A percentile compares a stretch with the other conserved stretches of the same genome.
These are phyloP conservation scores for Colletotrichum musae DNA, from an alignment of 2,329 filamentous ascomycete genomes.

Conservation along the genomic window DNA sequence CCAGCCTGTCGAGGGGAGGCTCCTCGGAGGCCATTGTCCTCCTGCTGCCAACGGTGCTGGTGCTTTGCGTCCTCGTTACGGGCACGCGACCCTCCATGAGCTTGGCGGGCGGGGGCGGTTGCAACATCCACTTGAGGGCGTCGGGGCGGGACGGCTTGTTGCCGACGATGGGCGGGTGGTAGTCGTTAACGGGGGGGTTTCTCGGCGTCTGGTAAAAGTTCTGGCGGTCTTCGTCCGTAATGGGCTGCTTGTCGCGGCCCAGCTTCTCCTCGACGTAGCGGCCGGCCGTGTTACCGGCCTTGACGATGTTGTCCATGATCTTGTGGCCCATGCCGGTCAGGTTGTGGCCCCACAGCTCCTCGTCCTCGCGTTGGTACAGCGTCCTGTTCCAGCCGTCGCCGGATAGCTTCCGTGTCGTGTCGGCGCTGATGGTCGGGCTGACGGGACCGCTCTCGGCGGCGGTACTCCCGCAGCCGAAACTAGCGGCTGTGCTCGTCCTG, in stretches of 20 bases:
- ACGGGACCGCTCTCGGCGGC: conserved; percentile 52
- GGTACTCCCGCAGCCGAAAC: conserved; percentile 54
- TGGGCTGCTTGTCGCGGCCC: conserved; percentile 65
- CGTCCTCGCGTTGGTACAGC: conserved; percentile 89
- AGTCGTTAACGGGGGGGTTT: conserved; percentile 86
- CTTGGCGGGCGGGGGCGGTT: conserved; percentile 89
- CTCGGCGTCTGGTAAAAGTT: conserved; percentile 73
- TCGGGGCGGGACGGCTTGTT: conserved; percentile 78
- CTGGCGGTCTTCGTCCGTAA: conserved; percentile 65
- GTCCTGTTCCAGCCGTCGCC: conserved; percentile 80
- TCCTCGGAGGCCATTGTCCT: conserved; percentile 59
- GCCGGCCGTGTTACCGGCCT: conserved; percentile 70
- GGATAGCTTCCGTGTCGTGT: conserved; percentile 61
- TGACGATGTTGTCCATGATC: conserved; percentile 70
- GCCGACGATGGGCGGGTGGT: conserved; percentile 87
- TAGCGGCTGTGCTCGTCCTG: conserved; percentile 66
- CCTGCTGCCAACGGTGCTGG: conserved; percentile 65
- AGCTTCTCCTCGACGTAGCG: conserved; percentile 68
- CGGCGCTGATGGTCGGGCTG: conserved; percentile 62
- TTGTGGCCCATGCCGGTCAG: conserved; percentile 68
- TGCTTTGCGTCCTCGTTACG: conserved; percentile 74
- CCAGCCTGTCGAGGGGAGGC: conserved; percentile 57
- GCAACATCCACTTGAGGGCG: conserved; percentile 91
- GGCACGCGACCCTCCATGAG: conserved; percentile 91
- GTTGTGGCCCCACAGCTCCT: conserved; percentile 85